phyloP scores from a whole-genome alignment of 768 basidiomycete genomes.

The Auricularia sp. region DNA sequence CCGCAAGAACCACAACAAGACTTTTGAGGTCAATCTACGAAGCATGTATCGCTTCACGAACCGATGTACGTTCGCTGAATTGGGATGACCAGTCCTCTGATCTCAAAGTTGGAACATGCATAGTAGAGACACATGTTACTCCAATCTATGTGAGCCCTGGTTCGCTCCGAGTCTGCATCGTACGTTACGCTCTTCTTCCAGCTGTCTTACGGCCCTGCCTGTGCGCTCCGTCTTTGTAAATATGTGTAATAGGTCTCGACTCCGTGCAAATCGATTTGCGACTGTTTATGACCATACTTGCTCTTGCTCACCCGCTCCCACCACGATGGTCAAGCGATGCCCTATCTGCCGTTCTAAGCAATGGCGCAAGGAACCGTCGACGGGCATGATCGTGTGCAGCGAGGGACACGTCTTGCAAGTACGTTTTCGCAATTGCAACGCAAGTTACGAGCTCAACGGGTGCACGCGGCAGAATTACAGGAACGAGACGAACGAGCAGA shows the following conservation, averaged over 20 bases:
- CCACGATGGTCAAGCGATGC: constrained; percentile 34
- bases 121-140: too few species aligned
- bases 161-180: too few species aligned
- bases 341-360: constrained; percentile 71
- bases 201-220: too few species aligned
- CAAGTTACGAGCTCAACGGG: neutral
- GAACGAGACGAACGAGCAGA: constrained; percentile 66
- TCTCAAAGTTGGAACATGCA: too few species aligned
- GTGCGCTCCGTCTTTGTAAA: neutral
- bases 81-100: too few species aligned
- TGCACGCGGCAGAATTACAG: constrained; percentile 55
- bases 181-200: too few species aligned
- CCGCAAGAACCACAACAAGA: constrained; percentile 66
- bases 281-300: neutral
- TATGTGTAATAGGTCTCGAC: neutral
- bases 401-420: constrained; percentile 91
- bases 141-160: too few species aligned
- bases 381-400: constrained; percentile 74
- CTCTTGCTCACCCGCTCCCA: neutral
- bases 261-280: neutral
- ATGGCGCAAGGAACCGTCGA: constrained; percentile 80
- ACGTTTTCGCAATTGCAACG: constrained; percentile 11
- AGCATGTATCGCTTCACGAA: neutral
- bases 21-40: constrained; percentile 34
- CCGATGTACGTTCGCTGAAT: neutral